Conservation (phyloP, 345 rosid species). For the Stellera chamaejasme region DNA sequence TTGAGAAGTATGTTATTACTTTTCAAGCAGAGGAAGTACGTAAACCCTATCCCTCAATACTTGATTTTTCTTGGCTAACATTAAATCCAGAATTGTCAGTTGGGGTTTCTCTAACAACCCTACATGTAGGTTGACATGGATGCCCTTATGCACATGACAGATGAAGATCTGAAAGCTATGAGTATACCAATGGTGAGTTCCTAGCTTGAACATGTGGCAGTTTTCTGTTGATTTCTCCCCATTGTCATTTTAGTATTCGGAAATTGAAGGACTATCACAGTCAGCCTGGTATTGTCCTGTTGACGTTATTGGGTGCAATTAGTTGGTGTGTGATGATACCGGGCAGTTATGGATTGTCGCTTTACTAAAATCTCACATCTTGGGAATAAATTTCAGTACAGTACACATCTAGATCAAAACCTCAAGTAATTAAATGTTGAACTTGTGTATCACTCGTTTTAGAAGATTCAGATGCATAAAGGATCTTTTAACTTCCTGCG, state of each 20-base stretch:
- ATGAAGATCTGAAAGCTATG: conserved; percentile 89
- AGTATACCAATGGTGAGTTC: conserved; percentile 88
- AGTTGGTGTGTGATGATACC: too few relatives aligned
- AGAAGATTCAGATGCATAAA: too few relatives aligned
- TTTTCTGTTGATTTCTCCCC: background rate
- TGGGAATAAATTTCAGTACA: too few relatives aligned
- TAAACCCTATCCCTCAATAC: conserved; percentile 5
- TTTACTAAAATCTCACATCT: too few relatives aligned
- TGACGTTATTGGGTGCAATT: too few relatives aligned
- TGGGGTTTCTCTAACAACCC: conserved; percentile 7
- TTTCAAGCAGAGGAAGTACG: conserved; percentile 96
- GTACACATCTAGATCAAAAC: too few relatives aligned
- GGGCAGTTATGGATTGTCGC: too few relatives aligned
- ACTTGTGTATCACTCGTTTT: too few relatives aligned
- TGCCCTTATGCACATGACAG: conserved; percentile 91
- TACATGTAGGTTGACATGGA: conserved; percentile 86
- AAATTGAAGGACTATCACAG: too few relatives aligned
- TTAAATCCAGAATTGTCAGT: background rate
- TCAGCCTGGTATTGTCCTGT: too few relatives aligned
- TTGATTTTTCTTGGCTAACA: background rate
- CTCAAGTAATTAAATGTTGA: too few relatives aligned
- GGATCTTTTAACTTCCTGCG: too few relatives aligned
- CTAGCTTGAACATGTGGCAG: conserved; percentile 4
- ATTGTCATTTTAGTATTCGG: background rate
- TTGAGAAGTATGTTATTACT: conserved; percentile 78